A percentile compares a stretch with the other conserved stretches of the same genome.
These are phyloP conservation scores for Candida lessepsii DNA, from an alignment of 805 yeast genomes.

Conservation along the genomic window DNA sequence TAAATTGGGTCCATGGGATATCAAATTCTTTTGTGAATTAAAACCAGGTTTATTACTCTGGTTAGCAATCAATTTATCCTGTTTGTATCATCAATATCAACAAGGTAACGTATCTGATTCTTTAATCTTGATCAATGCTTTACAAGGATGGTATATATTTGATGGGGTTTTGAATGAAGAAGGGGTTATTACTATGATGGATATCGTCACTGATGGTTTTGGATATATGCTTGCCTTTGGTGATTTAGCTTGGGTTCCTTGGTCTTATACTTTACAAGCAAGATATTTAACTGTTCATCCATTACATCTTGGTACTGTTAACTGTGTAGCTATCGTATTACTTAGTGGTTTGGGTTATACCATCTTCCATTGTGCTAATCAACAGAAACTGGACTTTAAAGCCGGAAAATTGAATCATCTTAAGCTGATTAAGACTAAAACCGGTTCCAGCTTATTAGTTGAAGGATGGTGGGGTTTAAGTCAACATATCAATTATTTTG, in stretches of 20 bases:
- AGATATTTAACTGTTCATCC: conserved; percentile 62
- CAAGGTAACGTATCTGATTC: conserved; percentile 68
- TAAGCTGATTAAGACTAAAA: conserved; percentile 58
- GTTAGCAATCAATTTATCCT: conserved; percentile 73
- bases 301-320: conserved; percentile 48
- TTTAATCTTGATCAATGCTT: conserved; percentile 58
- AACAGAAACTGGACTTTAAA: conserved; percentile 81
- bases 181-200: conserved; percentile 92
- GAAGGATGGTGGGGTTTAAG: conserved; percentile 97
- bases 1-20: conserved; percentile 78
- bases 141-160: conserved; percentile 80
- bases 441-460: conserved; percentile 75
- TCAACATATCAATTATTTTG: conserved; percentile 92
- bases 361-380: conserved; percentile 81
- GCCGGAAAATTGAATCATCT: conserved; percentile 70
- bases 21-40: conserved; percentile 88
- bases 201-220: conserved; percentile 92
- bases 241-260: conserved; percentile 89
- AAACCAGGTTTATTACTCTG: conserved; percentile 92
- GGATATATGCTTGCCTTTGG: conserved; percentile 97
- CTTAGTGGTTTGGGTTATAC: conserved; percentile 66
- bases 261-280: conserved; percentile 83
- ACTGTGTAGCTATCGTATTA: conserved; percentile 38
- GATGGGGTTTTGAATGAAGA: conserved; percentile 93
- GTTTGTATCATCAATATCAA: conserved; percentile 76